These are phyloP conservation scores for Sclerotinia spermophila DNA, from an alignment of 2,329 filamentous ascomycete genomes.

Conservation along the genomic window DNA sequence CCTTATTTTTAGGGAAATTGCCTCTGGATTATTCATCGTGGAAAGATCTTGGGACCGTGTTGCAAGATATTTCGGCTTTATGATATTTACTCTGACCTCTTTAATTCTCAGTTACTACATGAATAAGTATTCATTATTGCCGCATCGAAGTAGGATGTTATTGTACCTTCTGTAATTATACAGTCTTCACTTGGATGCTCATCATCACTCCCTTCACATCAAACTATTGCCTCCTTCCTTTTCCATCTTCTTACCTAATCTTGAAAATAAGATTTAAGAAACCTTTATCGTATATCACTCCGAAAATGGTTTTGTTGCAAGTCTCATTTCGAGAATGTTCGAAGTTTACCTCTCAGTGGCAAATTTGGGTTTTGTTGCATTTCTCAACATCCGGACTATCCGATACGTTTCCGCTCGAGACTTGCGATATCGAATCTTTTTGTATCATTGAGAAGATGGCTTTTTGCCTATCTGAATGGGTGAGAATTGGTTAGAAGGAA, in stretches of 20 bases:
- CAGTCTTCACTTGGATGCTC: not conserved
- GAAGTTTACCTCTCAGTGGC: not conserved
- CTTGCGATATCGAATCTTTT: too few relatives aligned
- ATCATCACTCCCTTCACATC: not conserved
- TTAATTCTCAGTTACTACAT: not conserved
- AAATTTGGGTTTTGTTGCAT: not conserved
- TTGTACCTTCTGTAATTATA: not conserved
- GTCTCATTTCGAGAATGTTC: not conserved
- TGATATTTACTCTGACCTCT: not conserved
- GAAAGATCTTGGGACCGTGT: not conserved
- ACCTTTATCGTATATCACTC: not conserved
- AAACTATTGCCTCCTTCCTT: not conserved
- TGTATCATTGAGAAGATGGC: too few relatives aligned
- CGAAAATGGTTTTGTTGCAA: not conserved
- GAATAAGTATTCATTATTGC: not conserved
- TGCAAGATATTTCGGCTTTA: not conserved
- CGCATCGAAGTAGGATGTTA: not conserved
- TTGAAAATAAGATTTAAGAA: not conserved
- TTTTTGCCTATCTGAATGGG: too few relatives aligned
- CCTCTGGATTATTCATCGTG: not conserved
- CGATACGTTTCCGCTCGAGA: too few relatives aligned
- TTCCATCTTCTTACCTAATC: not conserved
- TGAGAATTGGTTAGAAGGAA: not conserved
- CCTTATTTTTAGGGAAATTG: not conserved
- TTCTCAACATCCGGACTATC: not conserved